Base-by-base conservation (phyloP, 805 yeast genomes). In the Kodamaea leandrae region DNA sequence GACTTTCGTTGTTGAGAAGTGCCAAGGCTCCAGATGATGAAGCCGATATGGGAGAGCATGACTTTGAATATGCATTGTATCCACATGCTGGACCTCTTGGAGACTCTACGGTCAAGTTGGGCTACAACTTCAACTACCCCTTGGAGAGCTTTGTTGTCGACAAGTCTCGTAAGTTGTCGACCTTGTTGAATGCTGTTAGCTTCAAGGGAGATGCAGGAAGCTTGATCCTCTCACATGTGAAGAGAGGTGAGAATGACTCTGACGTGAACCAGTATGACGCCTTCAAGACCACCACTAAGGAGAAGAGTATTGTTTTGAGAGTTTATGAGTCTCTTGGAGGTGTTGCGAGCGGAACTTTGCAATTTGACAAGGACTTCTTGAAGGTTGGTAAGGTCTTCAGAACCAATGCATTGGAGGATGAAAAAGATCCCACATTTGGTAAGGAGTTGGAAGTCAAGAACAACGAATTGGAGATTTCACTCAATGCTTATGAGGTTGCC, bases 1-100 rank as follows among this genome's bases (percentile, higher is more conserved):
- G 96, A 36, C 69, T 93, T 37, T 86, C 96, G 1, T 67, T 93
- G 46, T 66, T 91, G 54, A 80, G 99, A 57, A 79, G 96, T 10
- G 89, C 99, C 21, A 91, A 93, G 63, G 86, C 88, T 15, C 99
- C 99, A 0, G 99, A 91, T 72, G 90, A 83, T 6, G 74, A 80
- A 57, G 97, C 98, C 6, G 99, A 91, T 60, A 88, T 93, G 86
- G 98, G 96, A 2, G 57, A 66, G 14, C 99, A 91, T 61, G 70
- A 68, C 43, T 85, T 93, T 66, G 80, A 80, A 46, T 93, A 90
- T 62, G 95, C 95, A 0, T 63, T 91, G 26, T 76, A 78, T 44
- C 97, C 98, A 4, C 99, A 91, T 60, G 51, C 56, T 15, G 96
- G 96, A 3, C 63, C 75, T 0, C 66, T 91, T 36, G 71, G 78